These are phyloP conservation scores for Polytrichum commune DNA, from an alignment of 225 moss, liverwort and hornwort genomes.

Conservation along the genomic window DNA sequence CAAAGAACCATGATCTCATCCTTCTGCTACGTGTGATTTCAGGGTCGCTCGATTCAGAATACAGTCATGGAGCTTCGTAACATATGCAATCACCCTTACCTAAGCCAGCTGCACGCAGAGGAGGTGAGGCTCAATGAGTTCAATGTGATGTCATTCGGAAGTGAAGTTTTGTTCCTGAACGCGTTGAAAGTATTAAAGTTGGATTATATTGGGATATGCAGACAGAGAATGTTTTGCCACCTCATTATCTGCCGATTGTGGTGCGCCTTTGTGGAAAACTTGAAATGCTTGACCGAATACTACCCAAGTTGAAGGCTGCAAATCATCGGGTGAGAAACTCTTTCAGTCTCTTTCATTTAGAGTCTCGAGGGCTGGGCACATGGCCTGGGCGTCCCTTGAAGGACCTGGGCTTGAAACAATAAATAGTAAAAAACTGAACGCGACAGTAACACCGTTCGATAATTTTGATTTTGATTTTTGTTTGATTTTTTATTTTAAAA, in stretches of 20 bases:
- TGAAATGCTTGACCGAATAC: slow-evolving; percentile 97
- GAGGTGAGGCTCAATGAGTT: slow-evolving; percentile 48
- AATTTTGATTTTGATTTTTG: too few relatives aligned
- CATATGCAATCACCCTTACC: slow-evolving; percentile 97
- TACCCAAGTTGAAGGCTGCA: slow-evolving; percentile 94
- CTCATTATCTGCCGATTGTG: slow-evolving; percentile 87
- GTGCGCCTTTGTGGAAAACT: slow-evolving; percentile 95
- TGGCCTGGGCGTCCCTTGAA: too few relatives aligned
- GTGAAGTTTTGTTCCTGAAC: slow-evolving; percentile 1
- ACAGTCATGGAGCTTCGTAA: slow-evolving; percentile 99
- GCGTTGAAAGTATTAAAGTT: too few relatives aligned
- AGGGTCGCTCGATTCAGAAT: slow-evolving; percentile 98
- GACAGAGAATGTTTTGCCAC: slow-evolving; percentile 82
- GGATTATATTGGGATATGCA: slow-evolving; percentile 23
- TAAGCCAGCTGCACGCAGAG: slow-evolving; percentile 96
- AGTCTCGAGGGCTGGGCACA: too few relatives aligned
- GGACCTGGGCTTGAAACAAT: too few relatives aligned
- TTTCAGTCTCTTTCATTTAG: too few relatives aligned
- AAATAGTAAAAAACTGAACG: too few relatives aligned
- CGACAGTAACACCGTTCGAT: too few relatives aligned
- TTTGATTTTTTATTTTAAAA: too few relatives aligned
- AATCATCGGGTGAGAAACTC: slow-evolving; percentile 74
- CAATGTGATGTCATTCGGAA: neutral
- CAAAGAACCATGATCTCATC: neutral
- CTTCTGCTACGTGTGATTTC: slow-evolving; percentile 7